phyloP scores from a whole-genome alignment of 768 basidiomycete genomes.

The Termitomyces sp. region DNA sequence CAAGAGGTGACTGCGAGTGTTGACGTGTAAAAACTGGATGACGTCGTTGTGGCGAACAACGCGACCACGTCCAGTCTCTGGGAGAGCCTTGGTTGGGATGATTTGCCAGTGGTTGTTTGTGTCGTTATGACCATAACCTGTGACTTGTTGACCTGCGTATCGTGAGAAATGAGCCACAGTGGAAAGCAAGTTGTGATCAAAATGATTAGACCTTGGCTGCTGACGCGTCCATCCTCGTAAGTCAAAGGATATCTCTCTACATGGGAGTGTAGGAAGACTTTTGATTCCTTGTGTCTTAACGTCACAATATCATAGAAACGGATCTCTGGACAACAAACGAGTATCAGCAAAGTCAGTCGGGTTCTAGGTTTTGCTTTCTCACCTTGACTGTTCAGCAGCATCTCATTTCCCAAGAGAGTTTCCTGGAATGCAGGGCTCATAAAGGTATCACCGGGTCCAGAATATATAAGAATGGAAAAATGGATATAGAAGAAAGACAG shows the following conservation, averaged over 20 bases:
- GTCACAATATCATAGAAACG: conserved; percentile 89
- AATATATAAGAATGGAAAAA: conserved; percentile 81
- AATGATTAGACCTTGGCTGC: conserved; percentile 70
- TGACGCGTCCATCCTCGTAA: conserved; percentile 94
- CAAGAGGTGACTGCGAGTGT: conserved; percentile 77
- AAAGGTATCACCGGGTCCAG: conserved; percentile 92
- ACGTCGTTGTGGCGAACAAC: conserved; percentile 88
- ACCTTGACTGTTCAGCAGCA: conserved; percentile 92
- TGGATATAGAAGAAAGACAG: conserved; percentile 96
- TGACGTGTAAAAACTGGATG: conserved; percentile 84
- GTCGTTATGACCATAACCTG: conserved; percentile 92
- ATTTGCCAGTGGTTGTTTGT: conserved; percentile 96
- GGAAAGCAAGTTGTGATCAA: not conserved
- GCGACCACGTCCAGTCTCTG: conserved; percentile 90
- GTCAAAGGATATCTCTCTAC: conserved; percentile 85
- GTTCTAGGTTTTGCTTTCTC: conserved; percentile 12
- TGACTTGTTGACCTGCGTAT: conserved; percentile 83
- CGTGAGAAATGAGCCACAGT: not conserved
- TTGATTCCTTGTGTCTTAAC: conserved; percentile 88
- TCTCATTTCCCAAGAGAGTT: conserved; percentile 87
- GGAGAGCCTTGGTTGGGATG: conserved; percentile 91
- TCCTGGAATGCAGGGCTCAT: conserved; percentile 99
- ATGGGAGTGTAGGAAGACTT: conserved; percentile 93
- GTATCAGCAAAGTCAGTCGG: not conserved
- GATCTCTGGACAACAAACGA: conserved; percentile 63